Evolutionary conservation across 495 filamentous ascomycete species (phyloP), one percentile per base, ranked within the genome.

Genomic region (Geoglossum glabrum): DNA sequence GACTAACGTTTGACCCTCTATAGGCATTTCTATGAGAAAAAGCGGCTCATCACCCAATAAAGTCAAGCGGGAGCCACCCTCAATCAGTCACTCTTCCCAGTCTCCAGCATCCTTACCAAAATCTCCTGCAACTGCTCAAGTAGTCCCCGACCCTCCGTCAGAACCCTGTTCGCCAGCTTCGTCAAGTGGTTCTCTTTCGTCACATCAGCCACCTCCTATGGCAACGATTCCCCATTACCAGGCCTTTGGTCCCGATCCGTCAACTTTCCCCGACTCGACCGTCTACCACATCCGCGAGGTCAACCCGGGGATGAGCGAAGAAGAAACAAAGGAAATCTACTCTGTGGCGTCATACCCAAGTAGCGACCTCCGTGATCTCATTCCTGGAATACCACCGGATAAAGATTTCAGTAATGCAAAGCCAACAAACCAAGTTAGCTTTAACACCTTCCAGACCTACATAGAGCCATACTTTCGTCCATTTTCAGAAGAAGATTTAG

Each of bases 401-500:
- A 85, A 84, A 66, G 93, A 99, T 69, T 96, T 94, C 62, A 93
- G 86, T 63, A 95, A 83, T 63, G 83, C 88, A 17, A 97, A 99
- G 66, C 88, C 90, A 9, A 81, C 81, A 9, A 94, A 90, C 61
- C 93, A 97, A 69, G 92, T 95, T 67, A 86, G 81, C 67, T 86
- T 87, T 59, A 84, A 81, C 61, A 93, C 89, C 13, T 99, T 97
- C 67, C 80, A 81, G 15, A 79, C 82, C 23, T 95, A 86, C 64
- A 76, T 90, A 55, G 93, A 99, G 31, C 85, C 90, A 0, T 96
- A 85, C 71, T 87, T 95, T 59, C 85, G 93, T 1, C 81, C 84
- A 0, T 83, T 94, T 61, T 87, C 80, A 15, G 93, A 99, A 65
- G 93, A 99, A 65, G 92, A 99, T 67, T 80, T 95, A 46, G 88